phyloP scores from a whole-genome alignment of 768 basidiomycete genomes.

The Megacollybia marginata region DNA sequence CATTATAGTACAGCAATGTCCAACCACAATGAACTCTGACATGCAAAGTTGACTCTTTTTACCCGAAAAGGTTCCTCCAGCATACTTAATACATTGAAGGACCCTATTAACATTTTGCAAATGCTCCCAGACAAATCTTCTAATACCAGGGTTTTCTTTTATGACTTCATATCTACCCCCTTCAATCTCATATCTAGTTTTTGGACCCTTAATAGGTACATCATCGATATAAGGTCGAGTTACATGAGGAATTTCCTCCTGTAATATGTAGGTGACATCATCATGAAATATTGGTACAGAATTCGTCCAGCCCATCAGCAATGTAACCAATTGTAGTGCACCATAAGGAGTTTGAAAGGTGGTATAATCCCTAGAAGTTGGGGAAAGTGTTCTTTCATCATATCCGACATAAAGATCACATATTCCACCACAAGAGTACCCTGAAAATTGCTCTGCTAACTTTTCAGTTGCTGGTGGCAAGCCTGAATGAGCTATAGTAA shows the following conservation, averaged over 20 bases:
- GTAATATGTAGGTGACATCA: conserved; percentile 28
- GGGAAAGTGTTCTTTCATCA: conserved; percentile 21
- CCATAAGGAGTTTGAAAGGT: conserved; percentile 31
- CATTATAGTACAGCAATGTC: conserved; percentile 24
- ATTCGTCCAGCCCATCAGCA: conserved; percentile 26
- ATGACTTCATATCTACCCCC: conserved; percentile 27
- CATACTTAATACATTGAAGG: conserved; percentile 26
- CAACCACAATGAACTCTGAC: conserved; percentile 21
- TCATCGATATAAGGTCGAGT: conserved; percentile 29
- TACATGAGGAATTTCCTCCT: conserved; percentile 33
- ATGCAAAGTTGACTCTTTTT: conserved; percentile 24
- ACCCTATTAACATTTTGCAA: conserved; percentile 26
- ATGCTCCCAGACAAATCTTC: conserved; percentile 32
- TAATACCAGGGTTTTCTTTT: conserved; percentile 26
- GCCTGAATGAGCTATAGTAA: conserved; percentile 28
- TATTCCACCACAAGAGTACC: conserved; percentile 21
- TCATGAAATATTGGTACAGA: conserved; percentile 30
- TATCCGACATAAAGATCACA: conserved; percentile 29
- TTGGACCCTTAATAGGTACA: conserved; percentile 29
- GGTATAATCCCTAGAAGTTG: conserved; percentile 27
- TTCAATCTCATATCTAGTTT: conserved; percentile 16
- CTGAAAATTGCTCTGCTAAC: conserved; percentile 25
- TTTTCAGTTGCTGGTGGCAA: conserved; percentile 24
- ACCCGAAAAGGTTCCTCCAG: conserved; percentile 28
- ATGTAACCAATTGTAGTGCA: conserved; percentile 6